Evolutionary conservation across 148 eudicot genomes (phyloP).

Genomic region (Gaultheria prostrata): DNA sequence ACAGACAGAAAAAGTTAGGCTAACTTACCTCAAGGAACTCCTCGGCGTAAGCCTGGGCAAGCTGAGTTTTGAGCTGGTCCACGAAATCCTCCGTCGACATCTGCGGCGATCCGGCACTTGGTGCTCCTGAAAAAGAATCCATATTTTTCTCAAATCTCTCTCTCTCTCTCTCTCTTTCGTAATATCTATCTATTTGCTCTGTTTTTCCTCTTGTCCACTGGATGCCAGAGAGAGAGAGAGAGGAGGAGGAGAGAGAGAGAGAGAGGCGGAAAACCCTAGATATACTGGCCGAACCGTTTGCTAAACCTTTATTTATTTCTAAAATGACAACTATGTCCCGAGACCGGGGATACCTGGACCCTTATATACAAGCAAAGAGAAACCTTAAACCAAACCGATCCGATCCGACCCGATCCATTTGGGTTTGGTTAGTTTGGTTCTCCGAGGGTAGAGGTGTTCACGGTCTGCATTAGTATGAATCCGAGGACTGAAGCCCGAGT

Average conservation of each 20-base stretch:
- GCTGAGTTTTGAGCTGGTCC: conserved; percentile 60
- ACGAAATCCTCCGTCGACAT: conserved; percentile 44
- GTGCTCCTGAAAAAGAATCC: conserved; percentile 49
- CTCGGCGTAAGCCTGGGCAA: conserved; percentile 78
- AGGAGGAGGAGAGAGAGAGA: background rate
- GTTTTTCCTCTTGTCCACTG: background rate
- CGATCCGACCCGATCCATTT: too few relatives aligned
- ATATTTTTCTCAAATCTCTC: conserved; percentile 16
- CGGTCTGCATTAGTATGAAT: too few relatives aligned
- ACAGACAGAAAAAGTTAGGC: too few relatives aligned
- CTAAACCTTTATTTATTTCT: background rate
- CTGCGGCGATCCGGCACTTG: conserved; percentile 34
- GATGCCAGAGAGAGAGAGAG: too few relatives aligned
- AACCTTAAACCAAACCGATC: background rate
- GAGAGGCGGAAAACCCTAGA: background rate
- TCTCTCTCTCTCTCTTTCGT: too few relatives aligned
- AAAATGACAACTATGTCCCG: background rate
- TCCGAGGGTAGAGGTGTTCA: too few relatives aligned
- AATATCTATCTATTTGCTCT: too few relatives aligned
- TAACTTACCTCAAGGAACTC: conserved; percentile 75
- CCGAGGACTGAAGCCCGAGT: too few relatives aligned
- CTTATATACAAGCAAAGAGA: too few relatives aligned
- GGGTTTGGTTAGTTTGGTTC: too few relatives aligned
- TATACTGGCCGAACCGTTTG: background rate
- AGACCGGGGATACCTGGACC: background rate